Evolutionary conservation across 2,329 filamentous ascomycete genomes (phyloP).

Genomic region (Nannizziopsis arthrosporioides): DNA sequence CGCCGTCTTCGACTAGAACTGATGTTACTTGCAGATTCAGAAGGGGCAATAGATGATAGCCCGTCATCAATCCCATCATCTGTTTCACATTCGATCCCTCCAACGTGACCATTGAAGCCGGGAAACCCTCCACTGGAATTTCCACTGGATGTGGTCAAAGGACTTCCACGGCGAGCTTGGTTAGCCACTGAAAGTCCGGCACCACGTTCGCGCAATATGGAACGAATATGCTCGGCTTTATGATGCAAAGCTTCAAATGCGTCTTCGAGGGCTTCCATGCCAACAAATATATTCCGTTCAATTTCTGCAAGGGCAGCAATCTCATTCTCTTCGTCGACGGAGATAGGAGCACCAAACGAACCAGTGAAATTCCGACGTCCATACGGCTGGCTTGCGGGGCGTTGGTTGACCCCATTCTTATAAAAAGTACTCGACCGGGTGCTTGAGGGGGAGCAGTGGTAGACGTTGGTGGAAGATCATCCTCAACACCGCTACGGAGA

Average conservation of each 20-base stretch:
- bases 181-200: conserved; percentile 54
- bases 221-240: conserved; percentile 69
- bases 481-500: conserved; percentile 80
- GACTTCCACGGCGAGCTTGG: conserved; percentile 32
- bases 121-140: neutral
- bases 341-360: conserved; percentile 61
- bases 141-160: neutral
- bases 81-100: conserved; percentile 30
- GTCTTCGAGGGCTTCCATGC: conserved; percentile 90
- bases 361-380: conserved; percentile 34
- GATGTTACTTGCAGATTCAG: conserved; percentile 41
- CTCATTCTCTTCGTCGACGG: conserved; percentile 86
- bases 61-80: conserved; percentile 38
- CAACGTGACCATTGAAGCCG: conserved; percentile 10
- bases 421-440: conserved; percentile 23
- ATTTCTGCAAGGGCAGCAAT: conserved; percentile 82
- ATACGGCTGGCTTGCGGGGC: conserved; percentile 31
- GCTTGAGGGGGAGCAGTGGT: conserved; percentile 19
- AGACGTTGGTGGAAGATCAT: conserved; percentile 24
- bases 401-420: conserved; percentile 24
- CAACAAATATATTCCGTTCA: conserved; percentile 81
- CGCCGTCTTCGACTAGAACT: conserved; percentile 35
- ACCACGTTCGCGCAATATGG: conserved; percentile 65
- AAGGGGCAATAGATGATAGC: conserved; percentile 35
- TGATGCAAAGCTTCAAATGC: conserved; percentile 86